Conservation (phyloP, 805 yeast species). For the Candida xyloterini region DNA sequence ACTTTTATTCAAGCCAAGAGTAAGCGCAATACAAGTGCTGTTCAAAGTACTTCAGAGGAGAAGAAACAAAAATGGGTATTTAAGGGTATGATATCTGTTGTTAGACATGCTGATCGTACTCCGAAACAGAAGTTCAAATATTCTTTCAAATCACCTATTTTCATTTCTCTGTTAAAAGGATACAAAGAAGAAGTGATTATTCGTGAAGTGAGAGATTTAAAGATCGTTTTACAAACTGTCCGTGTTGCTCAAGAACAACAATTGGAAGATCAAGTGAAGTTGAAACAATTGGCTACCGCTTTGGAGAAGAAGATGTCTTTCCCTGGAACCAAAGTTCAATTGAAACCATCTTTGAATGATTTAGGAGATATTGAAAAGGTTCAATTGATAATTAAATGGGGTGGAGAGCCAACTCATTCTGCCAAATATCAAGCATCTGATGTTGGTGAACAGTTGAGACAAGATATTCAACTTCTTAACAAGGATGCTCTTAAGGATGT, state of each 20-base stretch:
- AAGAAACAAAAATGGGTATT: constrained; percentile 92
- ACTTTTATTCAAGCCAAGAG: constrained; percentile 65
- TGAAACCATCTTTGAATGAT: constrained; percentile 77
- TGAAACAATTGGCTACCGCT: constrained; percentile 74
- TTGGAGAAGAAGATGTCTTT: constrained; percentile 83
- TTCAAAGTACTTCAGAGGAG: constrained; percentile 44
- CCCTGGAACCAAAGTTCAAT: constrained; percentile 95
- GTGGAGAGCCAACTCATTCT: constrained; percentile 99
- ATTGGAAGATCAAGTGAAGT: constrained; percentile 76
- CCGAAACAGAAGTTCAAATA: constrained; percentile 98
- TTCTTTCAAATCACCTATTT: constrained; percentile 84
- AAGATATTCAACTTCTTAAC: constrained; percentile 83
- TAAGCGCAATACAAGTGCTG: constrained; percentile 38
- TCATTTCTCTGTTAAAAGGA: constrained; percentile 84
- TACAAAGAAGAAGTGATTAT: constrained; percentile 95
- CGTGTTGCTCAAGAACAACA: constrained; percentile 73
- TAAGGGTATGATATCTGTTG: constrained; percentile 86
- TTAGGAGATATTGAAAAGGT: constrained; percentile 84
- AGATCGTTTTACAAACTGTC: constrained; percentile 82
- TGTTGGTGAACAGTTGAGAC: constrained; percentile 93
- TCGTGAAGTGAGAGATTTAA: constrained; percentile 81
- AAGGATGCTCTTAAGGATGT: constrained; percentile 82
- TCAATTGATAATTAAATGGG: constrained; percentile 96
- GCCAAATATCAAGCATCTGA: constrained; percentile 93
- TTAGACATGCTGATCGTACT: constrained; percentile 97